Conservation (phyloP, 345 rosid genomes). For the Microthlaspi erraticum region DNA sequence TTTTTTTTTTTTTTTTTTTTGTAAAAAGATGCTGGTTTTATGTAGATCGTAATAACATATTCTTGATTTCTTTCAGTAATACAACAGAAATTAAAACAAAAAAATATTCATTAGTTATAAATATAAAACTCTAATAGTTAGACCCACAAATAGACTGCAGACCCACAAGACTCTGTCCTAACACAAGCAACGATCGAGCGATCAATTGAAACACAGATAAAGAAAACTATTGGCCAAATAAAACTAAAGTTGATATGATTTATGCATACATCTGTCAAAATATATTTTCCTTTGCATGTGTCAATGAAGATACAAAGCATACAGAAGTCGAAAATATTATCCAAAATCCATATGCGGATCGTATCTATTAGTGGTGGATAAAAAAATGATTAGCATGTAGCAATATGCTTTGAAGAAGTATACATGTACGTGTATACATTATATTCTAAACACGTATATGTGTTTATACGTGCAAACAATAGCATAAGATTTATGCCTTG, state of each 20-base stretch:
- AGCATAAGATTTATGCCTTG: conserved; percentile 39
- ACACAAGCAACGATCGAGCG: too few species aligned
- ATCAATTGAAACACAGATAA: too few species aligned
- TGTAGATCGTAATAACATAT: too few species aligned
- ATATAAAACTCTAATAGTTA: too few species aligned
- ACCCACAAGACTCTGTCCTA: too few species aligned
- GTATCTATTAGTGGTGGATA: conserved; percentile 9
- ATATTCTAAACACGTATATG: conserved; percentile 20
- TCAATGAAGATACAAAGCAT: conserved; percentile 9
- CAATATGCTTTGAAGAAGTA: conserved; percentile 11
- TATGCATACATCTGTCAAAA: neutral
- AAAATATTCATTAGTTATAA: too few species aligned
- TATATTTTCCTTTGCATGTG: neutral
- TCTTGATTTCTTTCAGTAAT: too few species aligned
- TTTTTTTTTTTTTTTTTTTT: too few species aligned
- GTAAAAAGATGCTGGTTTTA: too few species aligned
- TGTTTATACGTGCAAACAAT: conserved; percentile 43
- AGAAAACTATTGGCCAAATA: neutral
- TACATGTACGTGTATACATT: conserved; percentile 34
- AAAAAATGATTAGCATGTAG: conserved; percentile 5
- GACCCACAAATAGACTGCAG: too few species aligned
- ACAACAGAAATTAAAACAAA: too few species aligned
- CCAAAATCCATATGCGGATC: conserved; percentile 21
- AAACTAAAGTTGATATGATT: neutral
- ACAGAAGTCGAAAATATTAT: conserved; percentile 1